phyloP scores from a whole-genome alignment of 2,329 filamentous ascomycete species.

The Aspergillus sp. region DNA sequence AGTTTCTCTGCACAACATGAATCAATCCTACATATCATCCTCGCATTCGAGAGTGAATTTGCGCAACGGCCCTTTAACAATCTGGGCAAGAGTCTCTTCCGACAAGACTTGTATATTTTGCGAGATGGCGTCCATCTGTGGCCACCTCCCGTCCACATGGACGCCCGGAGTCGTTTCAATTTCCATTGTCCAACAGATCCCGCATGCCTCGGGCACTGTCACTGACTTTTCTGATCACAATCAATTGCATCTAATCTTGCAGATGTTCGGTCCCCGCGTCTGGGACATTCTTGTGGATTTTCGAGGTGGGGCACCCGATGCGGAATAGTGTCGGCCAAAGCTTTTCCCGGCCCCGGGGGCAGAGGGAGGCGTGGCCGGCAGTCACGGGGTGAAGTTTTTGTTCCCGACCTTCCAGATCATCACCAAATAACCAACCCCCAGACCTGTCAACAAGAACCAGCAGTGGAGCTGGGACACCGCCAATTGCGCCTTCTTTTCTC shows the following conservation, averaged over 20 bases:
- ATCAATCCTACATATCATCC: conserved; percentile 26
- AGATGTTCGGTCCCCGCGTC: conserved; percentile 19
- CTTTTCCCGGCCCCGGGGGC: conserved; percentile 12
- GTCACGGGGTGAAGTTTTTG: conserved; percentile 40
- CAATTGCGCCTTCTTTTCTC: conserved; percentile 5
- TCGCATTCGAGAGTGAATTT: conserved; percentile 27
- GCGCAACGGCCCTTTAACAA: conserved; percentile 31
- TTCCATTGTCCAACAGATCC: conserved; percentile 15
- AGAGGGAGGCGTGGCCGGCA: conserved; percentile 3
- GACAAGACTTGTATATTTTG: conserved; percentile 31
- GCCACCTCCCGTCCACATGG: conserved; percentile 7
- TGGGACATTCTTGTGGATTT: conserved; percentile 23
- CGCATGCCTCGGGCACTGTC: conserved; percentile 10
- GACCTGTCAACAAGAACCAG: not conserved
- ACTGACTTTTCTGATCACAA: not conserved
- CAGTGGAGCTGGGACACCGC: not conserved
- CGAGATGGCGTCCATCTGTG: conserved; percentile 27
- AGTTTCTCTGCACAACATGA: not conserved
- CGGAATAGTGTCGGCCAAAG: conserved; percentile 20
- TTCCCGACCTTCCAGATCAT: conserved; percentile 9
- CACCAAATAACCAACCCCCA: no score
- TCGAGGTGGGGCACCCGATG: conserved; percentile 19
- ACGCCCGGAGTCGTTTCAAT: conserved; percentile 10
- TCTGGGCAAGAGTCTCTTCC: conserved; percentile 26
- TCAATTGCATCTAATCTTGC: not conserved